Evolutionary conservation across 1,284 basidiomycete species (phyloP).

Genomic region (Lentinus polychrous): DNA sequence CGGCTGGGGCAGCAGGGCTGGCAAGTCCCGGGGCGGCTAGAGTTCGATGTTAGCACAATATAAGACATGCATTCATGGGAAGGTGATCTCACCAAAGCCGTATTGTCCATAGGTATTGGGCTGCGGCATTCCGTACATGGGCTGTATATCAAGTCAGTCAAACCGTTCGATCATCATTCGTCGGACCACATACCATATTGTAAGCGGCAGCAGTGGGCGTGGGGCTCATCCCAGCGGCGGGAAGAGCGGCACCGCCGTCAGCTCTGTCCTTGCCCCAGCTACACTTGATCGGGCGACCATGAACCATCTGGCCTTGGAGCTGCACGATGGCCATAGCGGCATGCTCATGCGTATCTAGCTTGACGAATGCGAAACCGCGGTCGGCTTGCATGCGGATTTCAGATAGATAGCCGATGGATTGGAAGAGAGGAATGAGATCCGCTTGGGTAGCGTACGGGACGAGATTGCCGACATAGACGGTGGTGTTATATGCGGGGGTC

Average conservation of each 20-base stretch:
- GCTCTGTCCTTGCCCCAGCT: constrained; percentile 97
- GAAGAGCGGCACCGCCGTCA: constrained; percentile 55
- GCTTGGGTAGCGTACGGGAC: constrained; percentile 93
- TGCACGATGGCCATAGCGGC: constrained; percentile 96
- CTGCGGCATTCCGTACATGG: constrained; percentile 84
- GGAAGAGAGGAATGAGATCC: constrained; percentile 94
- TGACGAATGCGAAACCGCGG: constrained; percentile 97
- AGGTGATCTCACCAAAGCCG: constrained; percentile 42
- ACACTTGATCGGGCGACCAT: constrained; percentile 93
- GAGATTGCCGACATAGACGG: constrained; percentile 97
- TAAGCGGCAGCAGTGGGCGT: constrained; percentile 63
- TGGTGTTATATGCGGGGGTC: constrained; percentile 88
- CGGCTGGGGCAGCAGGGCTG: constrained; percentile 36
- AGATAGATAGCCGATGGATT: constrained; percentile 94
- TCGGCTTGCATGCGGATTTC: constrained; percentile 99
- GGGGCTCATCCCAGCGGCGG: constrained; percentile 51
- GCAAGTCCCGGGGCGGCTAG: constrained; percentile 62
- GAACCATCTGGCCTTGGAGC: constrained; percentile 90
- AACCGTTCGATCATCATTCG: background rate
- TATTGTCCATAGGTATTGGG: constrained; percentile 75
- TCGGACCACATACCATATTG: constrained; percentile 50
- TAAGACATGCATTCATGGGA: constrained; percentile 34
- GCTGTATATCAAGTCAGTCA: constrained; percentile 33
- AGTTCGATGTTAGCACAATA: constrained; percentile 19
- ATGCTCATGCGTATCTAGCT: constrained; percentile 95